phyloP scores from a whole-genome alignment of 106 monocot genomes.

The Acanthochlamys bracteata region DNA sequence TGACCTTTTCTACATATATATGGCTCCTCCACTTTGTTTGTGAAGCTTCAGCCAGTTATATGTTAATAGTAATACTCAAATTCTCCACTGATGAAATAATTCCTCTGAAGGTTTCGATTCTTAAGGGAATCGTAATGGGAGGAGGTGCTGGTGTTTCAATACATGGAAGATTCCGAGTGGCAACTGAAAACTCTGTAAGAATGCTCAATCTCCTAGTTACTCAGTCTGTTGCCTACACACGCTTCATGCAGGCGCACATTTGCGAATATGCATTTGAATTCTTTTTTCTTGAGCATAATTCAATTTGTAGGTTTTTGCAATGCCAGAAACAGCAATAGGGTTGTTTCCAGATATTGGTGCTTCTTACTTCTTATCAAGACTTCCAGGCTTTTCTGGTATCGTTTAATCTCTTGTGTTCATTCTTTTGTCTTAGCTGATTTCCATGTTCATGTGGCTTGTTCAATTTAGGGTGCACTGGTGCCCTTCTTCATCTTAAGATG shows the following conservation, averaged over 20 bases:
- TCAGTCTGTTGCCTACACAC: too few relatives aligned
- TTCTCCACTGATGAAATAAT: neutral
- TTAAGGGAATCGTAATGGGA: constrained; percentile 90
- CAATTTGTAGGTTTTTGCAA: constrained; percentile 80
- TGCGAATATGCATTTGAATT: too few relatives aligned
- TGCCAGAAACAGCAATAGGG: constrained; percentile 93
- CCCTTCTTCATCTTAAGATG: too few relatives aligned
- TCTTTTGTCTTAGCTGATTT: neutral
- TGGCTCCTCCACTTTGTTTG: too few relatives aligned
- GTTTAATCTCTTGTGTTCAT: too few relatives aligned
- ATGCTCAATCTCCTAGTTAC: neutral
- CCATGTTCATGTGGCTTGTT: neutral
- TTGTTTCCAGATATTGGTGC: constrained; percentile 91
- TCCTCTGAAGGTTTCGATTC: constrained; percentile 87
- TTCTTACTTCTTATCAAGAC: constrained; percentile 81
- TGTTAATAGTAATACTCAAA: too few relatives aligned
- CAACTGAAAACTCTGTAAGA: constrained; percentile 81
- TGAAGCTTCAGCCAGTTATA: too few relatives aligned
- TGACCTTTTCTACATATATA: constrained; percentile 10
- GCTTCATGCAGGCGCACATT: too few relatives aligned
- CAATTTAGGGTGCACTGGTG: neutral
- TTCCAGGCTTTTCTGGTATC: constrained; percentile 77
- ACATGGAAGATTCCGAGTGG: constrained; percentile 90
- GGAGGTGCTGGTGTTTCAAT: constrained; percentile 94
- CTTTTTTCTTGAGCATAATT: neutral